Evolutionary conservation across 2,329 filamentous ascomycete genomes (phyloP), one percentile per base, ranked within the genome.

Genomic region (Aureobasidium mangrovei): DNA sequence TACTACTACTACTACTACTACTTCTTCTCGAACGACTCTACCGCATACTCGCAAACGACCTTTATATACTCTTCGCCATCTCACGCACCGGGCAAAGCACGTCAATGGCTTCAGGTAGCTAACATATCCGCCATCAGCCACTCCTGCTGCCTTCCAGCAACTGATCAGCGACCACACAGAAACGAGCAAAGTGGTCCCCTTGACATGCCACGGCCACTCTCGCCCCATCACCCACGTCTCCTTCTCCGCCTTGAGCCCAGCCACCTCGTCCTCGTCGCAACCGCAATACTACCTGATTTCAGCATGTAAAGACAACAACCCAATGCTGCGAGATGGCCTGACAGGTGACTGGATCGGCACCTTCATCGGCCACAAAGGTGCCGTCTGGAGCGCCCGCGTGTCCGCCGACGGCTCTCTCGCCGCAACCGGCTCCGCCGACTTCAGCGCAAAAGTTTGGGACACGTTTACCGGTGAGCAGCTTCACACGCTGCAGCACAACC

Each of bases 341-440:
- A 98, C 91, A 45, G 93, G 93, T 56, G 91, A 96, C 70, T 96
- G 91, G 87, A 97, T 97, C 63, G 93, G 93, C 46, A 97, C 93
- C 36, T 97, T 97, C 68, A 85, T 98, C 64, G 93, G 93, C 39
- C 93, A 98, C 76, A 97, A 98, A 73, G 93, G 93, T 59, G 93
- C 93, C 36, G 91, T 97, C 57, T 98, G 93, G 90, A 91, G 96
- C 74, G 88, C 91, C 53, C 83, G 91, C 63, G 78, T 98, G 35
- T 95, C 90, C 52, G 84, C 88, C 24, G 90, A 97, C 72, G 88
- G 90, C 40, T 83, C 82, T 28, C 84, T 90, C 45, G 91, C 93
- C 55, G 93, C 91, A 7, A 97, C 94, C 33, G 93, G 88, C 44
- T 94, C 91, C 47, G 93, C 93, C 48, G 93, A 98, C 69, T 98